Percentiles rank a stretch among this genome's conserved stretches.
Evolutionary conservation across 129 eudicot species (phyloP).

Genomic region (Artemisia annua): DNA sequence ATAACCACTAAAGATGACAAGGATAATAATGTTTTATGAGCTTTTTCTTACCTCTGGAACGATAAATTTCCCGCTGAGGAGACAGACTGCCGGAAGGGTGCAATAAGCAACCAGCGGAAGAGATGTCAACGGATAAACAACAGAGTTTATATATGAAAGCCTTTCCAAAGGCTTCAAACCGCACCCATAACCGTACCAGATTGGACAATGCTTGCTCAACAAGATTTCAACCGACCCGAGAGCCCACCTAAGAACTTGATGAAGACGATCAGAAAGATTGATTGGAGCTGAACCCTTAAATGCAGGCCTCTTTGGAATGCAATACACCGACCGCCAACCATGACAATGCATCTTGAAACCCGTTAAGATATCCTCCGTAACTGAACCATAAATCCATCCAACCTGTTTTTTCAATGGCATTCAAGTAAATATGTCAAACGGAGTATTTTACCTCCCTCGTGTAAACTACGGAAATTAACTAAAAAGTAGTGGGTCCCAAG

Average conservation of each 20-base stretch:
- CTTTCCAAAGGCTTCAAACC: constrained; percentile 73
- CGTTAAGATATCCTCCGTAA: constrained; percentile 77
- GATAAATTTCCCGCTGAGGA: constrained; percentile 75
- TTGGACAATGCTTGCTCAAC: constrained; percentile 72
- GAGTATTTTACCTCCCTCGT: too few relatives aligned
- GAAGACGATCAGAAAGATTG: constrained; percentile 81
- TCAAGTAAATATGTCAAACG: background rate
- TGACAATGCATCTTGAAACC: constrained; percentile 92
- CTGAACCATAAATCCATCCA: constrained; percentile 89
- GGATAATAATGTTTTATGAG: background rate
- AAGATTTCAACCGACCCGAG: constrained; percentile 82
- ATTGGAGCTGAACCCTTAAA: constrained; percentile 93
- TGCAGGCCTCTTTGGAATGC: constrained; percentile 74
- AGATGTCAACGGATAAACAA: constrained; percentile 73
- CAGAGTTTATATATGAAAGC: constrained; percentile 67
- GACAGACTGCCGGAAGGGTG: constrained; percentile 79
- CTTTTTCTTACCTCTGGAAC: constrained; percentile 61
- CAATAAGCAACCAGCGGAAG: constrained; percentile 75
- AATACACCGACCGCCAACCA: constrained; percentile 88
- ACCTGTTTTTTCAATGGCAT: constrained; percentile 42
- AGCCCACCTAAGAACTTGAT: constrained; percentile 90
- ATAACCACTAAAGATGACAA: too few relatives aligned
- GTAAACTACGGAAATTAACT: too few relatives aligned
- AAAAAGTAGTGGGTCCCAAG: background rate
- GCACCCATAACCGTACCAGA: constrained; percentile 86